phyloP scores from a whole-genome alignment of 805 yeast genomes.

The Ogataea wickerhamii region DNA sequence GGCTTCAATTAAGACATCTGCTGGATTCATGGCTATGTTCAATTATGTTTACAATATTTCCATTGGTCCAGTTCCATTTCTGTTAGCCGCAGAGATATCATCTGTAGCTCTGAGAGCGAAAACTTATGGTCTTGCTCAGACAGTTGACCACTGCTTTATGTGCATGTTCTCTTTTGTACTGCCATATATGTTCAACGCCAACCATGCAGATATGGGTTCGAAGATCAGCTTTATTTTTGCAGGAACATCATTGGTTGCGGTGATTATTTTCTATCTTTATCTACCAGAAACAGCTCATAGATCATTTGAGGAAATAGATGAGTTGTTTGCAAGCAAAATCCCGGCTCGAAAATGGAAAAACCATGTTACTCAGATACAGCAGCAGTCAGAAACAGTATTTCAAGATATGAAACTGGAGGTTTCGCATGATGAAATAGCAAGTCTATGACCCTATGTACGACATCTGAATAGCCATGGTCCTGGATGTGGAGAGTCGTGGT shows the following conservation, averaged over 20 bases:
- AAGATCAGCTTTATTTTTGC: conserved; percentile 49
- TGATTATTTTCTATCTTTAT: conserved; percentile 46
- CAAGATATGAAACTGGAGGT: neutral
- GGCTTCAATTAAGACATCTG: conserved; percentile 31
- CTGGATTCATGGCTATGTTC: conserved; percentile 25
- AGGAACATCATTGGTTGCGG: conserved; percentile 30
- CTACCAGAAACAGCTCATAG: conserved; percentile 59
- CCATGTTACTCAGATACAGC: conserved; percentile 5
- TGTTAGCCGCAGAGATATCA: conserved; percentile 36
- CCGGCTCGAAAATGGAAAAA: conserved; percentile 31
- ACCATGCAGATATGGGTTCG: conserved; percentile 44
- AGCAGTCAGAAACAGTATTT: conserved; percentile 3
- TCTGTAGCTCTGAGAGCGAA: conserved; percentile 38
- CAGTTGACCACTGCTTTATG: conserved; percentile 31
- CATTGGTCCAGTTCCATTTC: conserved; percentile 31
- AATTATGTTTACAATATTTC: conserved; percentile 27
- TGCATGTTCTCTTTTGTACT: conserved; percentile 36
- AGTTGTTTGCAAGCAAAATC: conserved; percentile 40
- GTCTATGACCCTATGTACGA: neutral
- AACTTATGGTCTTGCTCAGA: conserved; percentile 35
- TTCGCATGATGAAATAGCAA: conserved; percentile 1
- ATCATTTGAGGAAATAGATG: conserved; percentile 59
- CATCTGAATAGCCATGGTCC: neutral
- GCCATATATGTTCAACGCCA: conserved; percentile 50
- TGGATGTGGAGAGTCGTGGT: neutral